phyloP scores from a whole-genome alignment of 805 yeast genomes.

The Cyberlindnera japonica region DNA sequence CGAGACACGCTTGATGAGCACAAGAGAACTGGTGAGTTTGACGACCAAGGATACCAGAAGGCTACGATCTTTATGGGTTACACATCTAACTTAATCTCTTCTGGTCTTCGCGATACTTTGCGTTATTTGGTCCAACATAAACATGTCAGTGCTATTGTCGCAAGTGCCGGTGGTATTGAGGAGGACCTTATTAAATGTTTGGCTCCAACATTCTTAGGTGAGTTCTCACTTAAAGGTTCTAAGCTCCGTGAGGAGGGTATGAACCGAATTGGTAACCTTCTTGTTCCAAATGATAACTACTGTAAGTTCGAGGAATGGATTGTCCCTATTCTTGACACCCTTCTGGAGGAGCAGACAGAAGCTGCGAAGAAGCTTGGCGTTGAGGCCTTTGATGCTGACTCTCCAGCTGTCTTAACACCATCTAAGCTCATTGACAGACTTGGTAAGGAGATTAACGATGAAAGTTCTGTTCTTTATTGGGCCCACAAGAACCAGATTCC shows the following conservation, averaged over 20 bases:
- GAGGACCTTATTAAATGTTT: slow-evolving; percentile 95
- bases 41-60: slow-evolving; percentile 72
- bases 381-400: slow-evolving; percentile 57
- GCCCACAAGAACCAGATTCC: slow-evolving; percentile 96
- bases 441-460: slow-evolving; percentile 94
- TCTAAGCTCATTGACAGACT: slow-evolving; percentile 86
- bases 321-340: slow-evolving; percentile 83
- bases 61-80: slow-evolving; percentile 93
- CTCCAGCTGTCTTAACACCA: slow-evolving; percentile 82
- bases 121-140: slow-evolving; percentile 89
- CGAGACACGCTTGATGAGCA: slow-evolving; percentile 65
- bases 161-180: slow-evolving; percentile 98
- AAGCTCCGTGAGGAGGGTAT: slow-evolving; percentile 88
- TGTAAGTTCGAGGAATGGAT: slow-evolving; percentile 99
- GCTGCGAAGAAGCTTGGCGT: slow-evolving; percentile 51
- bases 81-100: slow-evolving; percentile 92
- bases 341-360: slow-evolving; percentile 84
- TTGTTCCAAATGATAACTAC: slow-evolving; percentile 97
- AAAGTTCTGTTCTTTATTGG: slow-evolving; percentile 92
- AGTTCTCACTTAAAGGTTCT: slow-evolving; percentile 77
- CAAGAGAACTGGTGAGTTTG: slow-evolving; percentile 69
- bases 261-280: slow-evolving; percentile 95
- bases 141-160: slow-evolving; percentile 90
- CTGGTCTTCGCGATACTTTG: slow-evolving; percentile 90
- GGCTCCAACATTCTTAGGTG: slow-evolving; percentile 96